phyloP scores from a whole-genome alignment of 2,329 filamentous ascomycete genomes.

The Westerdykella sp. region DNA sequence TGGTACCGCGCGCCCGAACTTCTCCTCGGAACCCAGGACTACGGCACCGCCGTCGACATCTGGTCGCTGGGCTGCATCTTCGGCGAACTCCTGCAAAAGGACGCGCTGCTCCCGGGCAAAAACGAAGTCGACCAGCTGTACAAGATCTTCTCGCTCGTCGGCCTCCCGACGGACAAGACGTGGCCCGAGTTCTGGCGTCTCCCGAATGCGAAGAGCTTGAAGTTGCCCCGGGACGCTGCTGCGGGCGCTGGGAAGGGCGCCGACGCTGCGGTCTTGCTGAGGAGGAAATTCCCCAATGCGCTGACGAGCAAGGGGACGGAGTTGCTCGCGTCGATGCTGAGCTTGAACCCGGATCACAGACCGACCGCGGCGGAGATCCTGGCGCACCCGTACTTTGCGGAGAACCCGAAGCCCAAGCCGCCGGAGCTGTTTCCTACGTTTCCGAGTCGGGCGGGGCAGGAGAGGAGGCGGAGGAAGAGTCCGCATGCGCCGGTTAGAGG shows the following conservation, averaged over 20 bases:
- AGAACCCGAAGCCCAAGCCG: constrained; percentile 84
- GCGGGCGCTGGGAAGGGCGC: constrained; percentile 15
- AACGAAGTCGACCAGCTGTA: constrained; percentile 87
- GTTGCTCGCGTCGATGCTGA: constrained; percentile 64
- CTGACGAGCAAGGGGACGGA: constrained; percentile 68
- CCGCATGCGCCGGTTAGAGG: constrained; percentile 81
- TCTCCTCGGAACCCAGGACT: constrained; percentile 70
- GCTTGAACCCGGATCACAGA: constrained; percentile 65
- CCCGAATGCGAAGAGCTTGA: constrained; percentile 76
- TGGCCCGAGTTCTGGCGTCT: constrained; percentile 86
- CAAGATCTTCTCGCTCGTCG: constrained; percentile 79
- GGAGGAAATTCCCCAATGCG: constrained; percentile 69
- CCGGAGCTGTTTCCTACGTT: constrained; percentile 95
- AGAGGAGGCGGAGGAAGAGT: constrained; percentile 66
- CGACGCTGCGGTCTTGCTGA: constrained; percentile 50
- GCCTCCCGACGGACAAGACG: constrained; percentile 70
- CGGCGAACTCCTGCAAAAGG: constrained; percentile 76
- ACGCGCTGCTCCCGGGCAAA: constrained; percentile 76
- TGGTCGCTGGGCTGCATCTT: constrained; percentile 98
- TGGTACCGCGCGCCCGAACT: constrained; percentile 96
- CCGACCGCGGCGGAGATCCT: constrained; percentile 70
- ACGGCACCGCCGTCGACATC: constrained; percentile 76
- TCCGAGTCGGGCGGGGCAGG: constrained; percentile 88
- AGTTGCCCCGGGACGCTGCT: constrained; percentile 55
- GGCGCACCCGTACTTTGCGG: constrained; percentile 74